Base-by-base conservation (phyloP, 2,329 filamentous ascomycete genomes). In the Scedosporium boydii region DNA sequence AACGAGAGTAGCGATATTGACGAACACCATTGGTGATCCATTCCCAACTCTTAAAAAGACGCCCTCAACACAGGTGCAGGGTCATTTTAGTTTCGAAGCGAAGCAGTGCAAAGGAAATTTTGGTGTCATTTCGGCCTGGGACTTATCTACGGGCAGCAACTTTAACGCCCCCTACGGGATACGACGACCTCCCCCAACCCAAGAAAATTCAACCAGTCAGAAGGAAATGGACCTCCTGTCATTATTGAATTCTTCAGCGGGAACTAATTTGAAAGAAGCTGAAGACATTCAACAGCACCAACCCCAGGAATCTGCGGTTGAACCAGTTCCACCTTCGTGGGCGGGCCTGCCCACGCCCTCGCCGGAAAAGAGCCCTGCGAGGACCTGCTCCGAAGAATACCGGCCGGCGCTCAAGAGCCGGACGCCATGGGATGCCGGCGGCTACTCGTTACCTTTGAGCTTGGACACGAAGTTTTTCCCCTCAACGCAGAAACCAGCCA, bases 351-450 rank as follows among this genome's bases (percentile, higher is more conserved):
- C 59, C 46, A 61, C 59, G 6, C 59, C 59, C 9, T 61, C 59
- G n/a, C 59, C 59, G 9, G 59, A 61, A 38, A 51, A 56, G 48
- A 55, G 46, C 5, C 59, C 59, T 6, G 46, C 59, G 27, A 27
- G 59, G 26, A 55, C 10, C 34, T 38, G 14, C 23, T 41, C 48
- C 6, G 18, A 41, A 16, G 59, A 61, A 46, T 42, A 27, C 29
- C 59, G 48, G 7, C 6, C 67, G 68, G 61, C 63, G 70, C 23
- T 64, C 56, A 63, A 61, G 59, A 76, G 69, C 64, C 76, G 80
- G 62, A 81, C 73, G 46, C 80, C 80, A 60, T 83, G 81, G 81
- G 77, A 80, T 64, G 80, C 76, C 18, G 77, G 75, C 41, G 80
- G 79, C 51, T 82, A 80, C 65, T 78, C 77, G 26, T 71, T 82